A percentile compares a stretch with the other conserved stretches of the same genome.
phyloP scores from a whole-genome alignment of 2,329 filamentous ascomycete genomes.

The Ampelomyces quisqualis region DNA sequence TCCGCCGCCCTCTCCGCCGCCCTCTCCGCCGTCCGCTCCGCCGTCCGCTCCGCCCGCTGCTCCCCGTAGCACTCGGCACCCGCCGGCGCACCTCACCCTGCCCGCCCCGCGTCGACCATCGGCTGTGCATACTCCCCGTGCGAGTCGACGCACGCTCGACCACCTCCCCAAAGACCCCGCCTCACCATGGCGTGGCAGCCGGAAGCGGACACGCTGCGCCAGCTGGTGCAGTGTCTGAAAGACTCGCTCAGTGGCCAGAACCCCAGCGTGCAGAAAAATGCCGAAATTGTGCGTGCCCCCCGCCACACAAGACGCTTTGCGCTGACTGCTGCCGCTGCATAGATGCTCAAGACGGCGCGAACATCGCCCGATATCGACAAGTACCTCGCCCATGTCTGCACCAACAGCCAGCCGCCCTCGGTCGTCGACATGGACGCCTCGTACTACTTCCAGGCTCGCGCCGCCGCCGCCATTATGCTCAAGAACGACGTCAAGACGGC shows the following conservation, averaged over 20 bases:
- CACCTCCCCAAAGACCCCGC: slow-evolving; percentile 13
- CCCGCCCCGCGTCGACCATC: too few relatives aligned
- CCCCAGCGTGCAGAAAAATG: slow-evolving; percentile 78
- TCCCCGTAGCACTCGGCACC: slow-evolving; percentile 13
- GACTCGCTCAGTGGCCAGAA: slow-evolving; percentile 89
- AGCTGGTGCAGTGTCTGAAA: slow-evolving; percentile 84
- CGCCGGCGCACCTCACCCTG: too few relatives aligned
- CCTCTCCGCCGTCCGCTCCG: not conserved
- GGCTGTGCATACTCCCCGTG: too few relatives aligned
- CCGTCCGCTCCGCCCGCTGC: not conserved
- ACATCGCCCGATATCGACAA: slow-evolving; percentile 92
- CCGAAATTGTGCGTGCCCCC: slow-evolving; percentile 69
- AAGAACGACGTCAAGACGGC: slow-evolving; percentile 85
- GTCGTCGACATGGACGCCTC: slow-evolving; percentile 60
- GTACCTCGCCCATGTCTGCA: slow-evolving; percentile 90
- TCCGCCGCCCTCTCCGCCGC: not conserved
- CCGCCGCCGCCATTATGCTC: slow-evolving; percentile 87
- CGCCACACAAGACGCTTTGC: slow-evolving; percentile 14
- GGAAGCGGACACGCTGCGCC: slow-evolving; percentile 78
- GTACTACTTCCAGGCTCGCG: slow-evolving; percentile 75
- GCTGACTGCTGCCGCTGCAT: slow-evolving; percentile 25
- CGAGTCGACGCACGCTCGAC: too few relatives aligned
- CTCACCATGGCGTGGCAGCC: slow-evolving; percentile 89
- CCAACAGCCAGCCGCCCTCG: slow-evolving; percentile 63
- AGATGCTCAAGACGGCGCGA: slow-evolving; percentile 94